A percentile compares a stretch with the other conserved stretches of the same genome.
Conservation (phyloP, 192 early-diverging fungal species). For the Cetraspora pellucida region DNA sequence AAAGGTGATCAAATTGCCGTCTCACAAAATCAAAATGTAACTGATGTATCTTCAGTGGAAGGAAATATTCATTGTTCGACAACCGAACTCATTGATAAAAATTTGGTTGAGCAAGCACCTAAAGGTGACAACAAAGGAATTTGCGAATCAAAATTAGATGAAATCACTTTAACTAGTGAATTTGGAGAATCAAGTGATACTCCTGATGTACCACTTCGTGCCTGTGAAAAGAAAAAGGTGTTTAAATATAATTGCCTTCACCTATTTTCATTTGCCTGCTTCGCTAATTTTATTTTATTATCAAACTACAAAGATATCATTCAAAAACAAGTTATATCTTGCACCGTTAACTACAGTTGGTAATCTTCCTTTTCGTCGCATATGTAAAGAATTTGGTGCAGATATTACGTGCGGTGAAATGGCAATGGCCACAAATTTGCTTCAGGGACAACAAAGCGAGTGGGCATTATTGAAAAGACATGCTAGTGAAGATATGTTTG, state of each 20-base stretch:
- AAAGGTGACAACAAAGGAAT: neutral
- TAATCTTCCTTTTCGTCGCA: slow-evolving; percentile 93
- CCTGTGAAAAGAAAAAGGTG: slow-evolving; percentile 63
- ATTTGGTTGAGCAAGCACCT: no score
- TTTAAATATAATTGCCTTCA: neutral
- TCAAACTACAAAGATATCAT: slow-evolving; percentile 56
- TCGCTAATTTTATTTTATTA: neutral
- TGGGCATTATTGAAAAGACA: slow-evolving; percentile 87
- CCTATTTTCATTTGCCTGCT: neutral
- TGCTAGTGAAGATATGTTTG: slow-evolving; percentile 87
- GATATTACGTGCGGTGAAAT: slow-evolving; percentile 98
- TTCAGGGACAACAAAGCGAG: slow-evolving; percentile 73
- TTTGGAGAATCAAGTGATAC: slow-evolving; percentile 38
- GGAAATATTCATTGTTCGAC: no score
- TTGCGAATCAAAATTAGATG: neutral
- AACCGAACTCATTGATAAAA: neutral
- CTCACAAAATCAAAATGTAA: no score
- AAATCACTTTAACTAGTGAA: neutral
- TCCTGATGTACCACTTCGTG: slow-evolving; percentile 46
- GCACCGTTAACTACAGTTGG: slow-evolving; percentile 98
- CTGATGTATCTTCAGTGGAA: no score
- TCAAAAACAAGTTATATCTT: slow-evolving; percentile 86
- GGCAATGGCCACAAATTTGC: slow-evolving; percentile 71
- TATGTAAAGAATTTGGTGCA: slow-evolving; percentile 91
- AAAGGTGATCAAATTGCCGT: neutral